A percentile compares a stretch with the other conserved stretches of the same genome.
Evolutionary conservation across 1,284 basidiomycete genomes (phyloP).

Genomic region (Melampsora americana): DNA sequence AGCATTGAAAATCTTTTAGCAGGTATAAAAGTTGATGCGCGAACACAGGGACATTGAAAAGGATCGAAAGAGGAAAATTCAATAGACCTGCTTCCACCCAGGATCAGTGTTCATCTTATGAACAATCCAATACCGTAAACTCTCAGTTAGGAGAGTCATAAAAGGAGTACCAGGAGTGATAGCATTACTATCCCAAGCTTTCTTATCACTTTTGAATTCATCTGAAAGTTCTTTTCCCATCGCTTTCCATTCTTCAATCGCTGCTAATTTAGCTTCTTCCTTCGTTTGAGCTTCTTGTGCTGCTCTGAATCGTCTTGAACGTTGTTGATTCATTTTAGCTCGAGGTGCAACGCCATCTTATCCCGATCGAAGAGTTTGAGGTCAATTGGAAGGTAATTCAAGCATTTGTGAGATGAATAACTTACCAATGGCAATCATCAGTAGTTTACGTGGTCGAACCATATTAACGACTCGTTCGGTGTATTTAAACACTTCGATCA

Average conservation of each 20-base stretch:
- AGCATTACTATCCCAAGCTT: slow-evolving; percentile 94
- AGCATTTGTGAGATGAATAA: slow-evolving; percentile 31
- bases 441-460: slow-evolving; percentile 85
- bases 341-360: slow-evolving; percentile 95
- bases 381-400: background rate
- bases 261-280: slow-evolving; percentile 75
- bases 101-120: slow-evolving; percentile 91
- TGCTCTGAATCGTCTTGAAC: slow-evolving; percentile 88
- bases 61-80: slow-evolving; percentile 2
- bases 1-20: slow-evolving; percentile 45
- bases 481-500: slow-evolving; percentile 94
- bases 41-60: slow-evolving; percentile 46
- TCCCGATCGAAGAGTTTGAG: background rate
- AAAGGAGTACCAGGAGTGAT: slow-evolving; percentile 98
- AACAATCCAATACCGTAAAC: slow-evolving; percentile 92
- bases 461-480: slow-evolving; percentile 97
- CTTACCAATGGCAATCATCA: slow-evolving; percentile 96
- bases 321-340: slow-evolving; percentile 99
- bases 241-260: slow-evolving; percentile 81
- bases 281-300: slow-evolving; percentile 93
- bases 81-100: slow-evolving; percentile 82
- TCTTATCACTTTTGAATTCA: slow-evolving; percentile 71
- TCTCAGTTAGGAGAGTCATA: slow-evolving; percentile 85
- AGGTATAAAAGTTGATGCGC: slow-evolving; percentile 53
- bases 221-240: slow-evolving; percentile 87